These are phyloP conservation scores for Exophiala xenobiotica DNA, from an alignment of 2,329 filamentous ascomycete genomes.

Conservation along the genomic window DNA sequence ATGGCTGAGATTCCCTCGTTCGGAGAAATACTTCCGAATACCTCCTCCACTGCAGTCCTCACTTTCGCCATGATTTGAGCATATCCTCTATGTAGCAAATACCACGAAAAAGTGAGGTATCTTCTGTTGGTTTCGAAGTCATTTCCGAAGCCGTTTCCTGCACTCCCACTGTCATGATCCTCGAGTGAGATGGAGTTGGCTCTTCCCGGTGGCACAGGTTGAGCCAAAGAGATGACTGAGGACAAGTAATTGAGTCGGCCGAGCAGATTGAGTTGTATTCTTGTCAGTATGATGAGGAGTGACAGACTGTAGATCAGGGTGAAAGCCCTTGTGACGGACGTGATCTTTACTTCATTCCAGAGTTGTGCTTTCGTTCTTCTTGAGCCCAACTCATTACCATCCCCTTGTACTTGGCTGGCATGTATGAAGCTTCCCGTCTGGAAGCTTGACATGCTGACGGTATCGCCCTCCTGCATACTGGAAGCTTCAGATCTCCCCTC, in stretches of 20 bases:
- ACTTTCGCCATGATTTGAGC: conserved; percentile 78
- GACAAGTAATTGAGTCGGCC: conserved; percentile 94
- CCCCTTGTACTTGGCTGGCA: conserved; percentile 68
- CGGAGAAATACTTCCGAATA: conserved; percentile 85
- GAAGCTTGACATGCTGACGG: conserved; percentile 70
- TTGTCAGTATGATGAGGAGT: conserved; percentile 85
- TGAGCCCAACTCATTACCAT: conserved; percentile 43
- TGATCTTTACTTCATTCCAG: conserved; percentile 95
- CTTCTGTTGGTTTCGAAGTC: conserved; percentile 95
- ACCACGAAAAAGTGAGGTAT: conserved; percentile 97
- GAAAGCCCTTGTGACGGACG: conserved; percentile 86
- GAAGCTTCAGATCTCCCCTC: conserved; percentile 59
- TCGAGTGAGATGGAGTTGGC: conserved; percentile 70
- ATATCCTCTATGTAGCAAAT: conserved; percentile 90
- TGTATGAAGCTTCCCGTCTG: conserved; percentile 82
- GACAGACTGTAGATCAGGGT: conserved; percentile 89
- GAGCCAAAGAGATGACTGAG: conserved; percentile 87
- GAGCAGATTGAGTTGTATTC: conserved; percentile 94
- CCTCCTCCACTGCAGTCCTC: conserved; percentile 78
- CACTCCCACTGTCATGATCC: conserved; percentile 88
- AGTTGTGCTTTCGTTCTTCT: conserved; percentile 85
- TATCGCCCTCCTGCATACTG: conserved; percentile 79
- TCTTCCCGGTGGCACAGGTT: conserved; percentile 60
- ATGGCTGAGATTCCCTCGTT: conserved; percentile 83
- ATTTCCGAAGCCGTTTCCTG: conserved; percentile 74